These are phyloP conservation scores for Trichothecium roseum DNA, from an alignment of 2,329 filamentous ascomycete species.

Conservation along the genomic window DNA sequence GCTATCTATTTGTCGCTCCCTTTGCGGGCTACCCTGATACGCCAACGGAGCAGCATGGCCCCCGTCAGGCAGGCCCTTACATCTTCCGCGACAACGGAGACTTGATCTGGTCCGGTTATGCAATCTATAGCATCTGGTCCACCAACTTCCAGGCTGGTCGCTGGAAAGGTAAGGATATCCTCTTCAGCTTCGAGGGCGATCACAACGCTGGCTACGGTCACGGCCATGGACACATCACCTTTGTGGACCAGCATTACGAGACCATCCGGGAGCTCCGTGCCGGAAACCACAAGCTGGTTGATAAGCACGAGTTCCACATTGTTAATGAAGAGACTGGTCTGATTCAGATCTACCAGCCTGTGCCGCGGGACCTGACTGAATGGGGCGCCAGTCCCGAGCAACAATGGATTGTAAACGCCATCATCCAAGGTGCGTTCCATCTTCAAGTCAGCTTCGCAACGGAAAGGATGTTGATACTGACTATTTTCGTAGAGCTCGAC, in stretches of 20 bases:
- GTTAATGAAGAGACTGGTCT: slow-evolving; percentile 40
- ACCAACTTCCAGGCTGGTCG: slow-evolving; percentile 41
- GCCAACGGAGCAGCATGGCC: slow-evolving; percentile 27
- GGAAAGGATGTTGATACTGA: background rate
- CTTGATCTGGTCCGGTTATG: slow-evolving; percentile 46
- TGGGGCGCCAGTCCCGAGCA: slow-evolving; percentile 37
- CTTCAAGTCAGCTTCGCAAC: background rate
- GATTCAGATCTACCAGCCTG: slow-evolving; percentile 42
- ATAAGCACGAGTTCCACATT: slow-evolving; percentile 46
- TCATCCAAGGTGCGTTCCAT: slow-evolving; percentile 37
- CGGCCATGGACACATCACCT: slow-evolving; percentile 41
- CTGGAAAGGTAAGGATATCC: slow-evolving; percentile 39
- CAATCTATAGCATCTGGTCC: slow-evolving; percentile 39
- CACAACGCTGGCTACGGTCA: slow-evolving; percentile 40
- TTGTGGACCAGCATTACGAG: slow-evolving; percentile 44
- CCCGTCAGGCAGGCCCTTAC: slow-evolving; percentile 42
- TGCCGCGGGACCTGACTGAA: slow-evolving; percentile 29
- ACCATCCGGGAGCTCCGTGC: slow-evolving; percentile 41
- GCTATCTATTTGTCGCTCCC: slow-evolving; percentile 33
- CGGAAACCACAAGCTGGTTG: slow-evolving; percentile 36
- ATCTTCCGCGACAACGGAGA: slow-evolving; percentile 45
- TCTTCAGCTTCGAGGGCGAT: slow-evolving; percentile 43
- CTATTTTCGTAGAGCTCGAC: slow-evolving; percentile 29
- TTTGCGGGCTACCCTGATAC: slow-evolving; percentile 24
- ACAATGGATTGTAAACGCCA: slow-evolving; percentile 45